Conservation (phyloP, 352 stramenopile genomes). For the Phytophthora nicotianae region DNA sequence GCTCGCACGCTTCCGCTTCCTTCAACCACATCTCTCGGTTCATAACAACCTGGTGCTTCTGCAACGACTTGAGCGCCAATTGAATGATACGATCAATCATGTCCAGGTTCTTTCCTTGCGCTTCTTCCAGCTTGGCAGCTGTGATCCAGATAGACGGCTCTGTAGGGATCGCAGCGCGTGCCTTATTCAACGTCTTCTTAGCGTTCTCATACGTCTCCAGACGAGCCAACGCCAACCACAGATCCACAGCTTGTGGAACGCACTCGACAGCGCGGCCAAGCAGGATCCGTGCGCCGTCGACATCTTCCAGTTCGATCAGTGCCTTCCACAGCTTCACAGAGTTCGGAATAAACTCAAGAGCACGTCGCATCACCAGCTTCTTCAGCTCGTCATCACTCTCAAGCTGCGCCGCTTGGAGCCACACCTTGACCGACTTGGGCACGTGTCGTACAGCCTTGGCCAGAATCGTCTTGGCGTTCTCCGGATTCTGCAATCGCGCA, state of each 20-base stretch:
- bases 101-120: constrained; percentile 90
- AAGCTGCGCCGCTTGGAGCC: constrained; percentile 95
- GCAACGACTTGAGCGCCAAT: constrained; percentile 87
- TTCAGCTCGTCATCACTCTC: constrained; percentile 90
- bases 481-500: constrained; percentile 92
- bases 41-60: constrained; percentile 91
- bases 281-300: constrained; percentile 95
- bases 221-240: constrained; percentile 98
- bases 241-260: constrained; percentile 96
- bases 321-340: constrained; percentile 99
- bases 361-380: constrained; percentile 90
- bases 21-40: constrained; percentile 97
- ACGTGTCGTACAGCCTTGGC: constrained; percentile 94
- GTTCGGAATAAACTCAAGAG: constrained; percentile 96
- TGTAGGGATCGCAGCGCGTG: constrained; percentile 92
- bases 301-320: constrained; percentile 97
- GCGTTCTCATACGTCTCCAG: constrained; percentile 99
- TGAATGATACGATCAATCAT: constrained; percentile 88
- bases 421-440: constrained; percentile 95
- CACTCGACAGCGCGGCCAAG: constrained; percentile 98
- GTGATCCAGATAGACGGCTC: constrained; percentile 99
- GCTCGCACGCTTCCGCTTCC: constrained; percentile 95
- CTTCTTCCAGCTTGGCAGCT: constrained; percentile 98
- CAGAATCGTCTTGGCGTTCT: constrained; percentile 97
- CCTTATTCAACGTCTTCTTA: constrained; percentile 97